Base-by-base conservation (phyloP, 2,329 filamentous ascomycete species). In the Aureobasidium melanogenum region DNA sequence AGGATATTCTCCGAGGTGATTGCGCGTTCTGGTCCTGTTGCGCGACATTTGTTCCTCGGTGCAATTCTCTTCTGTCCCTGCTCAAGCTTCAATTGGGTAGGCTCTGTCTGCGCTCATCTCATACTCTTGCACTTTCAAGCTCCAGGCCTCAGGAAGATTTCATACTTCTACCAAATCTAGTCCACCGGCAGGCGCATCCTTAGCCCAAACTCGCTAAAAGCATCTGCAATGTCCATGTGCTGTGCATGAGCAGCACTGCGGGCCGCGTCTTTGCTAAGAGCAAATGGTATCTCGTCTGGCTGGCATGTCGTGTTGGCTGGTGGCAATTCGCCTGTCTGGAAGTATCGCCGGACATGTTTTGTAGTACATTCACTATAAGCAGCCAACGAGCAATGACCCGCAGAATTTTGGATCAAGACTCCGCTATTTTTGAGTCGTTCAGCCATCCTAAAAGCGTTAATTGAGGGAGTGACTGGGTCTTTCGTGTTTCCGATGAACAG, bases 381-480 rank as follows among this genome's bases (percentile, higher is more conserved):
- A 17, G 24, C 26, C 30, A 51, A 62, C 38, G 62, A 63, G 30
- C 63, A 64, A 70, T 77, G 74, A n/a, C 66, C 66, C 26, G 64
- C 63, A 12, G 50, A 71, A 62, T 81, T 74, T 62, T 78, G 77
- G 26, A 76, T 67, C 4, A 83, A 68, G 10, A 81, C 69, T 2
- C 67, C 69, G 19, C 74, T 77, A 1, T 75, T 76, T 0, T 76
- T 72, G 63, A 81, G 80, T 0, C 65, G 64, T 14, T 66, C 24
- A 1, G 73, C 69, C 74, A 76, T 76, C 75, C 71, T 70, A 17
- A 78, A 71, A 0, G 77, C 80, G 43, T 77, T 76, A 47, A 67
- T 65, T 5, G 85, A 69, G 2, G 83, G 83, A 0, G 83, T 86
- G 0, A 86, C 81, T 0, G 84, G 84, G 62, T 86, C 84, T 10